A percentile compares a stretch with the other conserved stretches of the same genome.
Evolutionary conservation across 495 filamentous ascomycete species (phyloP).

Genomic region (Aspergillus incahuasiensis): DNA sequence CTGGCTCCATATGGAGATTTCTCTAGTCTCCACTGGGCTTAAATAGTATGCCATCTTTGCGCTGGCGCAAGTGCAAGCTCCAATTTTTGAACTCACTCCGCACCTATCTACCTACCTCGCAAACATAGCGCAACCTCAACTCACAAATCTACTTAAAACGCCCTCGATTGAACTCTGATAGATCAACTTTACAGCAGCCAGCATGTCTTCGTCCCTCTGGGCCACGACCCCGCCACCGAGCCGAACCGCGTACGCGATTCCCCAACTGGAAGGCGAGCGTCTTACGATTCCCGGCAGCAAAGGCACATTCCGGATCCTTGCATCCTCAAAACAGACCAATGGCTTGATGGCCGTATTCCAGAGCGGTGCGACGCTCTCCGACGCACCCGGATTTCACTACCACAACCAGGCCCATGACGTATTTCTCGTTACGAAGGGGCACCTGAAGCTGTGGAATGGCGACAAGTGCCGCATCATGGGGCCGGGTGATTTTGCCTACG

Average conservation of each 20-base stretch:
- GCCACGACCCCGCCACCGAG: conserved; percentile 22
- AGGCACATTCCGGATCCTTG: conserved; percentile 40
- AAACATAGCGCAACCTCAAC: not conserved
- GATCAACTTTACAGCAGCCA: not conserved
- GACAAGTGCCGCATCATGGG: conserved; percentile 41
- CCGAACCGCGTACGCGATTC: conserved; percentile 35
- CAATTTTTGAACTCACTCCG: not conserved
- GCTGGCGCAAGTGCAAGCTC: not conserved
- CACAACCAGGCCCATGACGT: conserved; percentile 47
- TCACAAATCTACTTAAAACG: not conserved
- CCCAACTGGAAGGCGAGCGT: conserved; percentile 40
- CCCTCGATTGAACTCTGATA: not conserved
- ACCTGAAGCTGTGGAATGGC: conserved; percentile 44
- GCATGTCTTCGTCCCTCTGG: conserved; percentile 22
- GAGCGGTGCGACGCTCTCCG: conserved; percentile 38
- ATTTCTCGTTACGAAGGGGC: conserved; percentile 44
- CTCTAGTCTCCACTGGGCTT: not conserved
- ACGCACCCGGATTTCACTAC: conserved; percentile 45
- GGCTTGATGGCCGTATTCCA: conserved; percentile 44
- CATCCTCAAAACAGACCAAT: conserved; percentile 42
- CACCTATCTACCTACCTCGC: not conserved
- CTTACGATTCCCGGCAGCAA: conserved; percentile 44
- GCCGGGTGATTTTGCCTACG: conserved; percentile 46
- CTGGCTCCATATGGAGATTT: not conserved
- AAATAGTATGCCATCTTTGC: not conserved